Evolutionary conservation across 345 rosid genomes (phyloP).

Genomic region (Citrus cavaleriei): DNA sequence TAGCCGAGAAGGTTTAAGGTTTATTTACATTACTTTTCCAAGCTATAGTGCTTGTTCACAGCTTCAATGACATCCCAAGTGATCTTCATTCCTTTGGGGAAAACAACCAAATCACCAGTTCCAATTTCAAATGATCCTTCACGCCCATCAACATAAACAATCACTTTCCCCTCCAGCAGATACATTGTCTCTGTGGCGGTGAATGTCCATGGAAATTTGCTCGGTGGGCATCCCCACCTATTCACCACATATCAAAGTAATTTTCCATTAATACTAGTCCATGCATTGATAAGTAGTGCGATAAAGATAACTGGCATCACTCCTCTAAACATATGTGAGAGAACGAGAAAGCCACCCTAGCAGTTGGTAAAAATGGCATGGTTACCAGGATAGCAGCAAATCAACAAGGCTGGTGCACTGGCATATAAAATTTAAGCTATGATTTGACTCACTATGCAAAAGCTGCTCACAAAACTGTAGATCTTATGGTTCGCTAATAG

Average conservation of each 20-base stretch:
- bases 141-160: slow-evolving; percentile 30
- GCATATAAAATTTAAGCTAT: background rate
- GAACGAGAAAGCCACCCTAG: background rate
- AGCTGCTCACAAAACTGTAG: background rate
- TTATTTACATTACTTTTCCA: slow-evolving; percentile 23
- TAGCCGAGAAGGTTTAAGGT: background rate
- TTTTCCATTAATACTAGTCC: background rate
- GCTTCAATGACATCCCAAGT: slow-evolving; percentile 42
- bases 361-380: background rate
- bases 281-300: background rate
- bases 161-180: slow-evolving; percentile 38
- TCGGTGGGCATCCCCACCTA: slow-evolving; percentile 39
- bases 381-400: background rate
- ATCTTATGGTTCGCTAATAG: background rate
- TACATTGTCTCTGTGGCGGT: slow-evolving; percentile 40
- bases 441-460: background rate
- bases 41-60: slow-evolving; percentile 42
- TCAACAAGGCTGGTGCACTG: background rate
- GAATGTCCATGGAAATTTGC: slow-evolving; percentile 46
- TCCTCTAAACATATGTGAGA: background rate
- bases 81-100: slow-evolving; percentile 50
- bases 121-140: slow-evolving; percentile 41
- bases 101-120: slow-evolving; percentile 45
- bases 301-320: background rate
- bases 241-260: background rate